Evolutionary conservation across 495 filamentous ascomycete species (phyloP).

Genomic region (Stereocaulon alpinum): DNA sequence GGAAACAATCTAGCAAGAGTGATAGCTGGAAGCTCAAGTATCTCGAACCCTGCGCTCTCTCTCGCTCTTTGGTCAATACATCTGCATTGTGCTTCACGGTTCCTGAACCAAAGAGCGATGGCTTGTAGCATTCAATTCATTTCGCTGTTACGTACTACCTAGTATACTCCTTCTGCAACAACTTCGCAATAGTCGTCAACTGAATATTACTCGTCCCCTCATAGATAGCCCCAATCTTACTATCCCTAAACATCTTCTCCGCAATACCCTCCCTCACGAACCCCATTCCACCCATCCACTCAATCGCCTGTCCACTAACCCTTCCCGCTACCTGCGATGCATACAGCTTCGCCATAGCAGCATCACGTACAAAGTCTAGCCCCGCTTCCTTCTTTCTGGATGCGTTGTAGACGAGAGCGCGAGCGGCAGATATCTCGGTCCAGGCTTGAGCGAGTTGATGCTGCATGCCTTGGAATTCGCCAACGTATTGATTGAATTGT

Average conservation of each 20-base stretch:
- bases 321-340: conserved; percentile 85
- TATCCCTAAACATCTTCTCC: conserved; percentile 96
- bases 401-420: conserved; percentile 91
- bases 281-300: conserved; percentile 99
- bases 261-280: conserved; percentile 94
- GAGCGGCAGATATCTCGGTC: conserved; percentile 82
- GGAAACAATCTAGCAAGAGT: no score
- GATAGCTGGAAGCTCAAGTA: no score
- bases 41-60: no score
- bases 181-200: conserved; percentile 86
- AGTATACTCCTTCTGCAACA: conserved; percentile 85
- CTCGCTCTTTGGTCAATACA: no score
- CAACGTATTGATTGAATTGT: conserved; percentile 89
- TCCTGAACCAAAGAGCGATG: no score
- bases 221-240: conserved; percentile 98
- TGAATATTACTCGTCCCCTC: conserved; percentile 86
- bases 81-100: no score
- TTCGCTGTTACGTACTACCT: conserved; percentile 31
- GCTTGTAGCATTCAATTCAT: background rate
- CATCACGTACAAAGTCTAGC: conserved; percentile 86
- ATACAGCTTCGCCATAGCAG: conserved; percentile 97
- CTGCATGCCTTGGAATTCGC: conserved; percentile 98
- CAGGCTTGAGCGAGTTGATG: conserved; percentile 96
- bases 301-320: conserved; percentile 77
- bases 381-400: conserved; percentile 97